A percentile compares a stretch with the other conserved stretches of the same genome.
Evolutionary conservation across 1,284 basidiomycete species (phyloP).

Genomic region (Xanthoconium separans): DNA sequence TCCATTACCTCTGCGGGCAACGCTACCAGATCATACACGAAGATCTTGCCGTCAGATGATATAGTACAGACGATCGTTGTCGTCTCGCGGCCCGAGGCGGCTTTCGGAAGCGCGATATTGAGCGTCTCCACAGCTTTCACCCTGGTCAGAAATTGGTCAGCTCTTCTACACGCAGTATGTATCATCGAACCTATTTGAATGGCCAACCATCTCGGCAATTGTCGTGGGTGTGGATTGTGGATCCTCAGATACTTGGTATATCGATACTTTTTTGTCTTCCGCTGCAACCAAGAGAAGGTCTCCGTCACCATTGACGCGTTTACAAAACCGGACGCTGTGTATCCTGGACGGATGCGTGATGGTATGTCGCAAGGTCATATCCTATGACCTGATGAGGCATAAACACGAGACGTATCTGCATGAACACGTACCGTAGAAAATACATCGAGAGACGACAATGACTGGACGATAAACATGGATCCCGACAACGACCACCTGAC

Average conservation of each 20-base stretch:
- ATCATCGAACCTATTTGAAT: slow-evolving; percentile 64
- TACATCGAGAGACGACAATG: slow-evolving; percentile 75
- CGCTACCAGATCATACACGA: slow-evolving; percentile 70
- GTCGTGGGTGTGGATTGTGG: slow-evolving; percentile 44
- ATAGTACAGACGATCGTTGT: slow-evolving; percentile 72
- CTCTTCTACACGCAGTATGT: neutral
- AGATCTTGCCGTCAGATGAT: slow-evolving; percentile 84
- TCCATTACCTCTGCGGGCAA: slow-evolving; percentile 37
- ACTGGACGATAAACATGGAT: slow-evolving; percentile 75
- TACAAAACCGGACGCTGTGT: slow-evolving; percentile 76
- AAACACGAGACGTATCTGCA: neutral
- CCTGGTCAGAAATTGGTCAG: slow-evolving; percentile 35
- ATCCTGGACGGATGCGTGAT: slow-evolving; percentile 76
- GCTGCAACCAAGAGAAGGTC: slow-evolving; percentile 80
- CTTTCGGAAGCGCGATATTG: slow-evolving; percentile 49
- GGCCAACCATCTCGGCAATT: slow-evolving; percentile 67
- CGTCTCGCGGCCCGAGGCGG: slow-evolving; percentile 25
- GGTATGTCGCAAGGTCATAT: slow-evolving; percentile 69
- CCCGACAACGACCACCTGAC: slow-evolving; percentile 84
- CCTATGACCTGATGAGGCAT: slow-evolving; percentile 39
- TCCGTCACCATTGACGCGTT: slow-evolving; percentile 47
- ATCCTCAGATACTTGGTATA: slow-evolving; percentile 60
- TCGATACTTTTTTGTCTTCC: slow-evolving; percentile 81
- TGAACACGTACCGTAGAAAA: slow-evolving; percentile 69
- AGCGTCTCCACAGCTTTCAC: slow-evolving; percentile 73